These are phyloP conservation scores for Trichoderma virens DNA, from an alignment of 495 filamentous ascomycete species.

Conservation along the genomic window DNA sequence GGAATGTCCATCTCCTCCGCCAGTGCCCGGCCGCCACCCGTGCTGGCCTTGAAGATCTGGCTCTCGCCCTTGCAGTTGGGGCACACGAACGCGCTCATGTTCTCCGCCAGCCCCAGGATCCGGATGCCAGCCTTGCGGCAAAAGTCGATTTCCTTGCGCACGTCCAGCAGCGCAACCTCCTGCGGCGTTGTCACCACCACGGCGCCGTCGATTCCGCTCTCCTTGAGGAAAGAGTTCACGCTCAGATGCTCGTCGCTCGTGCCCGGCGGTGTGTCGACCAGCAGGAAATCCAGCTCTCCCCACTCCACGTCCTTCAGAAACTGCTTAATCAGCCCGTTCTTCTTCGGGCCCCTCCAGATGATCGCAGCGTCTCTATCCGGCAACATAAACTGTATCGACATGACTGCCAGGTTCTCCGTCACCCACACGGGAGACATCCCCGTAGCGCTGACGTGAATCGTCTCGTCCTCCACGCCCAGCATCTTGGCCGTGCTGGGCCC, in stretches of 20 bases:
- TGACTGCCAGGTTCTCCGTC: conserved; percentile 80
- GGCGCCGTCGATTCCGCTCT: conserved; percentile 84
- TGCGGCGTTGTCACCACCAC: conserved; percentile 93
- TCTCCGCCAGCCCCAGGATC: conserved; percentile 87
- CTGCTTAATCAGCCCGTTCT: conserved; percentile 96
- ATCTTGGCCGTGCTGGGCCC: conserved; percentile 94
- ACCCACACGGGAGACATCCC: conserved; percentile 96
- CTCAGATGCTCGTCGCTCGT: conserved; percentile 92
- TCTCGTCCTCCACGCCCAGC: conserved; percentile 92
- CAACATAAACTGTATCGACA: conserved; percentile 97
- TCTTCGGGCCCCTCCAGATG: conserved; percentile 96
- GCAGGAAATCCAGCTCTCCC: conserved; percentile 86
- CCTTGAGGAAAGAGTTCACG: conserved; percentile 80
- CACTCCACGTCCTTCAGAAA: conserved; percentile 96
- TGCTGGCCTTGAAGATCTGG: conserved; percentile 86
- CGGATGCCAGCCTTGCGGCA: conserved; percentile 88
- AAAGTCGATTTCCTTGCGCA: conserved; percentile 94
- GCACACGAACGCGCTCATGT: conserved; percentile 96
- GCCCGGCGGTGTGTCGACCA: conserved; percentile 93
- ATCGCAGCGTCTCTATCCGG: conserved; percentile 87
- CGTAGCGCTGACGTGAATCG: conserved; percentile 70
- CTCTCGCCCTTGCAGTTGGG: conserved; percentile 73
- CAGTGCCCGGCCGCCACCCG: conserved; percentile 72
- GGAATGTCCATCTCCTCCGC: conserved; percentile 79
- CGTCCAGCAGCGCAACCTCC: conserved; percentile 86